Evolutionary conservation across 441 rosid genomes (phyloP).

Genomic region (Populus trichocarpa): DNA sequence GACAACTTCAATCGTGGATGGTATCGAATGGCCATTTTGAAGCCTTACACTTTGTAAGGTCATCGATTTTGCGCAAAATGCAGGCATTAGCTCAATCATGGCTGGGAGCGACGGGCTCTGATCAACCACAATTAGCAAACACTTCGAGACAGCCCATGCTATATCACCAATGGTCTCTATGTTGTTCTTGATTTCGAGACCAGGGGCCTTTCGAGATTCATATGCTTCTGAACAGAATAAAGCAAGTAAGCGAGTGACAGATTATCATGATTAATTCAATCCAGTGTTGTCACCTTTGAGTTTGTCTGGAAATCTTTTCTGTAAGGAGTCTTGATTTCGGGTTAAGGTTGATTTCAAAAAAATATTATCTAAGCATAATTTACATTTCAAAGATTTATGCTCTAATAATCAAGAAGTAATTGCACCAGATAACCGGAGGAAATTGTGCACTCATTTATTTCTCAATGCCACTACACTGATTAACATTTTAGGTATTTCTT

Average conservation of each 20-base stretch:
- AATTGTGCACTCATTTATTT: not conserved
- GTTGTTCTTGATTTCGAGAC: not conserved
- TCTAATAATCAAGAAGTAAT: not conserved
- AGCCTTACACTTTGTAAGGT: constrained; percentile 21
- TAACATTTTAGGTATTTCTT: not conserved
- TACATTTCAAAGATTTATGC: not conserved
- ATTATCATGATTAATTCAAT: not conserved
- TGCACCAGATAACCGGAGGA: not conserved
- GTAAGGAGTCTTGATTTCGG: not conserved
- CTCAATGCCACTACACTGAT: not conserved
- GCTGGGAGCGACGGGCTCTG: not conserved
- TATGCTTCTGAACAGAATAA: constrained; percentile 16
- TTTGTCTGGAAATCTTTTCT: not conserved
- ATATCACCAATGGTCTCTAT: not conserved
- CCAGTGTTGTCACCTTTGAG: not conserved
- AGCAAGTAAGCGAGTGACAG: not conserved
- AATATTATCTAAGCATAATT: not conserved
- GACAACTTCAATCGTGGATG: constrained; percentile 16
- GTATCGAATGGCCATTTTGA: not conserved
- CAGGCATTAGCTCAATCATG: not conserved
- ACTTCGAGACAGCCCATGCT: constrained; percentile 15
- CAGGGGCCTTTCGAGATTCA: constrained; percentile 2
- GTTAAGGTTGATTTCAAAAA: too few relatives aligned
- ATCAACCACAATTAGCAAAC: constrained; percentile 1
- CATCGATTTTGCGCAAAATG: not conserved